Percentiles rank a stretch among this genome's conserved stretches.
phyloP scores from a whole-genome alignment of 768 basidiomycete genomes.

The Melanogaster broomeanus region DNA sequence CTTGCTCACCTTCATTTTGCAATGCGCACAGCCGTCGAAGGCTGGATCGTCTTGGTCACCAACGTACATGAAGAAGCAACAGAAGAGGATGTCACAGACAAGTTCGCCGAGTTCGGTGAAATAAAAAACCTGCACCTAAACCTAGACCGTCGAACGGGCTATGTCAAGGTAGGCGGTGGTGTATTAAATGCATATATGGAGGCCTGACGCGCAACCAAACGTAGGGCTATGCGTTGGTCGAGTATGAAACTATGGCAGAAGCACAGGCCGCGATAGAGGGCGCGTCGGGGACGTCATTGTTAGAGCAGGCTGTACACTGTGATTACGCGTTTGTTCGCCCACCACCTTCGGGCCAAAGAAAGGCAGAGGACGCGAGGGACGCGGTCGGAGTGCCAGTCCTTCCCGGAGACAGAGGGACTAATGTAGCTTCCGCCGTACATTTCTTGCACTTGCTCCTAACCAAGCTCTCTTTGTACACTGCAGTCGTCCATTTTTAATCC shows the following conservation, averaged over 20 bases:
- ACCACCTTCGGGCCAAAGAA: conserved; percentile 81
- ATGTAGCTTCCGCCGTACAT: conserved; percentile 2
- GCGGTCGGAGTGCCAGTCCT: conserved; percentile 81
- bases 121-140: conserved; percentile 98
- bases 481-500: not conserved
- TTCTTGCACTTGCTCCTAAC: not conserved
- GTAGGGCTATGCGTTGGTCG: conserved; percentile 98
- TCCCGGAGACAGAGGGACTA: conserved; percentile 47
- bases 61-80: conserved; percentile 98
- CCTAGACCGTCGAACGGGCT: conserved; percentile 94
- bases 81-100: conserved; percentile 95
- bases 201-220: not conserved
- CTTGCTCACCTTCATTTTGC: conserved; percentile 11
- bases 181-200: not conserved
- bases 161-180: conserved; percentile 78
- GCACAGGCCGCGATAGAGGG: conserved; percentile 93
- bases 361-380: conserved; percentile 61
- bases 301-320: conserved; percentile 87
- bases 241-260: conserved; percentile 94
- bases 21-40: conserved; percentile 81
- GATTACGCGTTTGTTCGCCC: conserved; percentile 94
- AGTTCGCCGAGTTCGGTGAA: conserved; percentile 95
- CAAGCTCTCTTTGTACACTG: not conserved
- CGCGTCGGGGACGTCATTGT: conserved; percentile 76
- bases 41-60: conserved; percentile 97